These are phyloP conservation scores for Mortierella sp. DNA, from an alignment of 371 early-diverging fungal species.

Conservation along the genomic window DNA sequence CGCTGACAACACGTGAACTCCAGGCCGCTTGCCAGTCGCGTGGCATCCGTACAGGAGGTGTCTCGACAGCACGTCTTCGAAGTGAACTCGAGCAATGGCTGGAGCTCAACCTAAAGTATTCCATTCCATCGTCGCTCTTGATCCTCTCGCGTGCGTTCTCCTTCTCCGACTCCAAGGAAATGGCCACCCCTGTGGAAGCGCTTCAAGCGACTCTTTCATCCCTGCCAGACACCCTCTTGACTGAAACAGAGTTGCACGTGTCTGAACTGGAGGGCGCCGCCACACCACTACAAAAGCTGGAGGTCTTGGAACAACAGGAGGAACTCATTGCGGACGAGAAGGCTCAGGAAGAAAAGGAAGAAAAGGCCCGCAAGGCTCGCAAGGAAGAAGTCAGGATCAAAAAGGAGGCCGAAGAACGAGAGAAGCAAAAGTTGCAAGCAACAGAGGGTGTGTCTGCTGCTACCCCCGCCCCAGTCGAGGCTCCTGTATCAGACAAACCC, in stretches of 20 bases:
- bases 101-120: constrained; percentile 90
- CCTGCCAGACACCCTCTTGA: constrained; percentile 91
- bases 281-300: constrained; percentile 92
- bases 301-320: constrained; percentile 94
- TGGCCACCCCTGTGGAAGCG: constrained; percentile 76
- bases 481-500: constrained; percentile 15
- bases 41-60: constrained; percentile 90
- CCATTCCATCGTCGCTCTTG: constrained; percentile 93
- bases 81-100: constrained; percentile 94
- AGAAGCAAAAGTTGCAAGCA: constrained; percentile 40
- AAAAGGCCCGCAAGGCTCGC: constrained; percentile 63
- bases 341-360: constrained; percentile 72
- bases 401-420: constrained; percentile 49
- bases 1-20: constrained; percentile 86
- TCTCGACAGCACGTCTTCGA: constrained; percentile 87
- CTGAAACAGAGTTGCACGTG: constrained; percentile 90
- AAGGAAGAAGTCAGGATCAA: constrained; percentile 61
- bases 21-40: constrained; percentile 90
- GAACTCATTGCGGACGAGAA: constrained; percentile 93
- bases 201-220: constrained; percentile 93
- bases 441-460: constrained; percentile 9
- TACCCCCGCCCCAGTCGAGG: background rate
- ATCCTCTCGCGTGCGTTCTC: constrained; percentile 92
- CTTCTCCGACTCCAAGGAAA: constrained; percentile 75
- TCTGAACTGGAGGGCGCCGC: constrained; percentile 88